These are phyloP conservation scores for Candida coquimbonensis DNA, from an alignment of 805 yeast species.

Conservation along the genomic window DNA sequence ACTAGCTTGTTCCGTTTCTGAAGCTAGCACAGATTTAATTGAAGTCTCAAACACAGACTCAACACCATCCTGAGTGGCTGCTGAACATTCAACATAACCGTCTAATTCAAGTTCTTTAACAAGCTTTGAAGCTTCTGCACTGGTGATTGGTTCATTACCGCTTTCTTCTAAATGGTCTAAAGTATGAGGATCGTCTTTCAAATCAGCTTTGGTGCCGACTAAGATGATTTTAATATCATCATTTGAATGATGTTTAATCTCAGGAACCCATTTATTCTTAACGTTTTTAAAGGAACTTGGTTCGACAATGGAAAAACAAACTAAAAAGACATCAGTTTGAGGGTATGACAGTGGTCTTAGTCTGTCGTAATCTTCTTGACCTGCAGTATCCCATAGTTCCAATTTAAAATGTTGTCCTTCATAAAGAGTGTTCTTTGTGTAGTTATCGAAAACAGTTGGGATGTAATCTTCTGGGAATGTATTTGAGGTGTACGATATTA, in stretches of 20 bases:
- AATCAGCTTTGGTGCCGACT: constrained; percentile 85
- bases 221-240: constrained; percentile 60
- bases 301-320: constrained; percentile 79
- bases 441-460: constrained; percentile 92
- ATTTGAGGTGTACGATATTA: constrained; percentile 85
- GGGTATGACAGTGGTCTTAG: constrained; percentile 87
- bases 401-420: constrained; percentile 77
- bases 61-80: constrained; percentile 82
- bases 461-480: constrained; percentile 90
- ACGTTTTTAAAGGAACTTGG: constrained; percentile 79
- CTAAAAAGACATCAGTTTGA: constrained; percentile 81
- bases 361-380: constrained; percentile 88
- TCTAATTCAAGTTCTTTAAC: constrained; percentile 70
- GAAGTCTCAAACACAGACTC: constrained; percentile 81
- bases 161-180: constrained; percentile 54
- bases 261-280: constrained; percentile 79
- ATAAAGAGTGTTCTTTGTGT: constrained; percentile 77
- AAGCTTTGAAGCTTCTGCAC: constrained; percentile 54
- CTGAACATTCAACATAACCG: constrained; percentile 81
- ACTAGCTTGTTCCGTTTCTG: constrained; percentile 13
- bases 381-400: constrained; percentile 95
- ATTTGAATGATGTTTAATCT: constrained; percentile 77
- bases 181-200: constrained; percentile 76
- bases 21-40: constrained; percentile 52
- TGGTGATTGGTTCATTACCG: constrained; percentile 54